Percentiles rank a stretch among this genome's conserved stretches.
Conservation (phyloP, 345 rosid genomes). For the Eucalyptus erythrocorys region DNA sequence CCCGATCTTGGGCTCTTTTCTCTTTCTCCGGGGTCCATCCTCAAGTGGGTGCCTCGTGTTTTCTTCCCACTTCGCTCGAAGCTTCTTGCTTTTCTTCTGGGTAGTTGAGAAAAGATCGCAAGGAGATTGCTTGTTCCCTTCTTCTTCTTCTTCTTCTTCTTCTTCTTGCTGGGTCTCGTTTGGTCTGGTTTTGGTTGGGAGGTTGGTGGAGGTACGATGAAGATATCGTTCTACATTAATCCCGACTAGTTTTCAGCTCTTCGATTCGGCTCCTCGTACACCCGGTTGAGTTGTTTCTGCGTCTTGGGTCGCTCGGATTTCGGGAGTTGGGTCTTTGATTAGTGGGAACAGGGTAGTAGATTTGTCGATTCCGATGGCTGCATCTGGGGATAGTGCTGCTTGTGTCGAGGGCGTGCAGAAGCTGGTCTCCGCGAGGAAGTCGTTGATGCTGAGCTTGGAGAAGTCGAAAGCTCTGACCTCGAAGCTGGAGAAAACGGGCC, state of each 20-base stretch:
- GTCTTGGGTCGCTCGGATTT: not conserved
- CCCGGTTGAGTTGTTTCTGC: not conserved
- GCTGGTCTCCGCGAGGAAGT: conserved; percentile 56
- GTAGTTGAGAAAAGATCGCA: not conserved
- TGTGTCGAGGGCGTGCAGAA: conserved; percentile 15
- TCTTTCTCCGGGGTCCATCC: not conserved
- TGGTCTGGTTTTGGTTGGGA: conserved; percentile 13
- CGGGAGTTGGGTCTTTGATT: not conserved
- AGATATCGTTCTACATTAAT: conserved; percentile 1
- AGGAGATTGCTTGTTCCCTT: not conserved
- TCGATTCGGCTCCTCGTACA: not conserved
- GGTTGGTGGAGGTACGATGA: conserved; percentile 13
- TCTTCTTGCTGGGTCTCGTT: not conserved
- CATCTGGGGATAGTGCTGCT: conserved; percentile 3
- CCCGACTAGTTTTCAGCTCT: conserved; percentile 11
- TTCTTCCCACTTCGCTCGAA: not conserved
- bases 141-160: not conserved
- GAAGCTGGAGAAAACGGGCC: conserved; percentile 56
- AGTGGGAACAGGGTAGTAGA: conserved; percentile 1
- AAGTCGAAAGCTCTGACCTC: conserved; percentile 58
- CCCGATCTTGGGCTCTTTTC: not conserved
- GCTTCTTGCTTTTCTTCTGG: not conserved
- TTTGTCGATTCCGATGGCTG: conserved; percentile 27
- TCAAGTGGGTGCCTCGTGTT: not conserved
- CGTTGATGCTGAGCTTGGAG: conserved; percentile 64